phyloP scores from a whole-genome alignment of 164 flowering plant genomes.

The Platanus orientalis region DNA sequence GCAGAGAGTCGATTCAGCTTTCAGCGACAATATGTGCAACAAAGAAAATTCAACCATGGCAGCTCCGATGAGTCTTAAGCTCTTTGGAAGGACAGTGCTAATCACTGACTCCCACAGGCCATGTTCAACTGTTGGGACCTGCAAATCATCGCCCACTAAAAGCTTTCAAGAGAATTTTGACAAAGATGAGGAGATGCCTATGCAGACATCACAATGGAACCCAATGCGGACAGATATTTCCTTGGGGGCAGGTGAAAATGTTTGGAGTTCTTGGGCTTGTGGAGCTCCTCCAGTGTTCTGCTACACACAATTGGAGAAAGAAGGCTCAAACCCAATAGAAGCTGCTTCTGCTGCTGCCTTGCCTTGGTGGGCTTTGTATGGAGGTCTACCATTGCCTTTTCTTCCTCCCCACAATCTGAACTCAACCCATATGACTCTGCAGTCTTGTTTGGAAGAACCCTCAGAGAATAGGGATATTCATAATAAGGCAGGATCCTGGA shows the following conservation, averaged over 20 bases:
- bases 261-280: conserved; percentile 21
- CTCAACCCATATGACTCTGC: conserved; percentile 10
- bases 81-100: conserved; percentile 58
- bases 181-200: conserved; percentile 16
- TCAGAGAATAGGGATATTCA: conserved; percentile 12
- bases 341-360: conserved; percentile 9
- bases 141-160: conserved; percentile 19
- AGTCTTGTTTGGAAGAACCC: conserved; percentile 9
- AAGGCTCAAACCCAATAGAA: conserved; percentile 12
- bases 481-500: conserved; percentile 32
- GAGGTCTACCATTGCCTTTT: conserved; percentile 24
- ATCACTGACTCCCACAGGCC: conserved; percentile 37
- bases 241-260: background rate
- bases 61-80: conserved; percentile 44
- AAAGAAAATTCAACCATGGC: conserved; percentile 25
- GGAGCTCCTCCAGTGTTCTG: conserved; percentile 13
- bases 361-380: conserved; percentile 37
- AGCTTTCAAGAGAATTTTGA: conserved; percentile 3
- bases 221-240: conserved; percentile 2
- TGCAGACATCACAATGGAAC: conserved; percentile 8
- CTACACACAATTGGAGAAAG: conserved; percentile 23
- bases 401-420: conserved; percentile 16
- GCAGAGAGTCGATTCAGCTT: conserved; percentile 30
- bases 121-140: conserved; percentile 13
- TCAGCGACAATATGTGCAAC: conserved; percentile 11